These are phyloP conservation scores for Lactarius deliciosus DNA, from an alignment of 768 basidiomycete species.

Conservation along the genomic window DNA sequence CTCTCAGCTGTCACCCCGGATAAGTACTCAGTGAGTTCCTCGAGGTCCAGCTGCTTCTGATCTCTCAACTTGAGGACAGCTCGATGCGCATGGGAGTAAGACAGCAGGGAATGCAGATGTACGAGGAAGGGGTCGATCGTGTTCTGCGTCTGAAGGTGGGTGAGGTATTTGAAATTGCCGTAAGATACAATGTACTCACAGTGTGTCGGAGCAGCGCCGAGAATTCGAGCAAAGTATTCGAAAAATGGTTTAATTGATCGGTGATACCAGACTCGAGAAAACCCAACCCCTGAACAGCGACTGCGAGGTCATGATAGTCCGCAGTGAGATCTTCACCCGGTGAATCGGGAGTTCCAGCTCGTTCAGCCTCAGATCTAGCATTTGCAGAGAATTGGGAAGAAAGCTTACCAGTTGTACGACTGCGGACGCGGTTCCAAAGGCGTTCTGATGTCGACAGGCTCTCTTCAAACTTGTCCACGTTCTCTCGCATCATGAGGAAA, in stretches of 20 bases:
- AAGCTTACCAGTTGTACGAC: conserved; percentile 82
- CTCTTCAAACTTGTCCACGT: conserved; percentile 95
- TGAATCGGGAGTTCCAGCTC: conserved; percentile 75
- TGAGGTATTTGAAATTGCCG: not conserved
- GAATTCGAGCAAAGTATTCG: conserved; percentile 93
- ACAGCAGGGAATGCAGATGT: conserved; percentile 87
- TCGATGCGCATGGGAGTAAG: conserved; percentile 91
- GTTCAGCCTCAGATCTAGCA: conserved; percentile 73
- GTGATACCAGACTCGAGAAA: conserved; percentile 99
- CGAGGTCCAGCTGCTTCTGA: conserved; percentile 98
- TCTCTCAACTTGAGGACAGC: conserved; percentile 94
- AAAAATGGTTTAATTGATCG: conserved; percentile 95
- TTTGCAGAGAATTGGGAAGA: conserved; percentile 33
- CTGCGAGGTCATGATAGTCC: conserved; percentile 97
- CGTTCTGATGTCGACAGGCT: conserved; percentile 82
- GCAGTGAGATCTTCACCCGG: conserved; percentile 88
- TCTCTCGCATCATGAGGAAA: conserved; percentile 88
- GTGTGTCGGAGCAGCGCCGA: conserved; percentile 84
- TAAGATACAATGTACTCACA: conserved; percentile 44
- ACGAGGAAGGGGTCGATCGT: conserved; percentile 88
- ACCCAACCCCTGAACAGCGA: conserved; percentile 94
- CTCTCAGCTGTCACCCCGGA: conserved; percentile 91
- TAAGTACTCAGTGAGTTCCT: conserved; percentile 93
- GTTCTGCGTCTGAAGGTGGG: conserved; percentile 66
- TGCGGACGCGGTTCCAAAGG: conserved; percentile 73